Evolutionary conservation across 306 rosid genomes (phyloP).

Genomic region (Rosa multiflora): DNA sequence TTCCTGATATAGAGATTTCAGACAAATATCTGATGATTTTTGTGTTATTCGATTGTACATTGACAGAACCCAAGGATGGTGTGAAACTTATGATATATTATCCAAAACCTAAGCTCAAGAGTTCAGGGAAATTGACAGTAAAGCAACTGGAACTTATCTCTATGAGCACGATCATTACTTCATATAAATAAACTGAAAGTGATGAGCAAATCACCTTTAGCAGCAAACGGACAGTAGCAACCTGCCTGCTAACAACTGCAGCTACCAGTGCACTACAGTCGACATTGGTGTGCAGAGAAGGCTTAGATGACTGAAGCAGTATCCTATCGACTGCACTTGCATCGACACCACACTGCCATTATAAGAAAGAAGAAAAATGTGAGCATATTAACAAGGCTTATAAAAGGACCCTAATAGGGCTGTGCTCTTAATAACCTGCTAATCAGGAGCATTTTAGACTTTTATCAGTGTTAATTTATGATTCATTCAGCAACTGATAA

Average conservation of each 20-base stretch:
- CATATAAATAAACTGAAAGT: conserved; percentile 13
- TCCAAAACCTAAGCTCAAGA: not conserved
- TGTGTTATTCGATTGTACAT: not conserved
- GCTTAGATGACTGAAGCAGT: conserved; percentile 81
- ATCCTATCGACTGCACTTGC: conserved; percentile 60
- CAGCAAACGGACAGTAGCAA: conserved; percentile 61
- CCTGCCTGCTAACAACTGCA: conserved; percentile 87
- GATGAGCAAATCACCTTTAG: conserved; percentile 56
- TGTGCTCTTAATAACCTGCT: not conserved
- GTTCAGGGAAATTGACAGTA: not conserved
- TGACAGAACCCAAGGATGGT: not conserved
- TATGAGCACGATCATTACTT: conserved; percentile 4
- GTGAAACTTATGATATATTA: not conserved
- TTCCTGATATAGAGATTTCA: not conserved
- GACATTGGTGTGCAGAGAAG: conserved; percentile 79
- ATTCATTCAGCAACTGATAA: not conserved
- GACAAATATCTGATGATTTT: conserved; percentile 4
- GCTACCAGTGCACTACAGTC: conserved; percentile 84
- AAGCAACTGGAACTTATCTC: conserved; percentile 13
- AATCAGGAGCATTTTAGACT: not conserved
- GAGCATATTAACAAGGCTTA: conserved; percentile 18
- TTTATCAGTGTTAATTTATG: not conserved
- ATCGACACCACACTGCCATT: conserved; percentile 80
- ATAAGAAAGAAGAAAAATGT: conserved; percentile 11
- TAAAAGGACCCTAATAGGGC: not conserved